Base-by-base conservation (phyloP, 129 eudicot genomes). In the Tanacetum coccineum region DNA sequence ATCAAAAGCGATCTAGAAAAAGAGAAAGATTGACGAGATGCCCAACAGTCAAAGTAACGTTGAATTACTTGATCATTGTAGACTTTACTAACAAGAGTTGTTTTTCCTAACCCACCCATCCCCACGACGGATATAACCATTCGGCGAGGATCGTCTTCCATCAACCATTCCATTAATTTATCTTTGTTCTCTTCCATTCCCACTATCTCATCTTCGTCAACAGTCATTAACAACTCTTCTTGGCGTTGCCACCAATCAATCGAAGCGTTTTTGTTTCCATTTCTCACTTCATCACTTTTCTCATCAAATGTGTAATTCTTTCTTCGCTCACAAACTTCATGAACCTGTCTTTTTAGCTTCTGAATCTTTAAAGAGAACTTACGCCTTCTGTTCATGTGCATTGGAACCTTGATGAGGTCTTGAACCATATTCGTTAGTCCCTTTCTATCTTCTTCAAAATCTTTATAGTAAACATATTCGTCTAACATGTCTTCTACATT, bases 71-170 rank as follows among this genome's bases (percentile, higher is more conserved):
- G 79, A 46, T 79, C 73, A 20, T 79, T 62, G 62, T 67, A 82
- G 21, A 82, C 72, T 71, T 72, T 63, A 49, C 81, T 79, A 63
- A 71, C 87, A 18, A 87, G 67, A 59, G 90, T 84, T 7, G 87
- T 87, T 76, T 84, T 87, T 1, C 90, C 95, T 71, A 84, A 62
- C 18, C 95, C 95, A 49, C 95, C 90, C 95, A 87, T 84, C 22
- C 95, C 95, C 42, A 84, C 95, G 46, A 87, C 73, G 0, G 87
- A 74, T 57, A 84, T 65, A 63, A 84, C 81, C 48, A 70, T 84
- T 14, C 89, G 52, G 59, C 82, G 67, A 22, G 71, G 59, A 42
- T 82, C 78, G 18, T 51, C 85, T 13, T 62, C 81, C 22, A 55
- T 59, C n/a, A 84, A 68, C 90, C 90, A 74, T 18, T 54, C 45